Evolutionary conservation across 129 eudicot species (phyloP).

Genomic region (Artemisia annua): DNA sequence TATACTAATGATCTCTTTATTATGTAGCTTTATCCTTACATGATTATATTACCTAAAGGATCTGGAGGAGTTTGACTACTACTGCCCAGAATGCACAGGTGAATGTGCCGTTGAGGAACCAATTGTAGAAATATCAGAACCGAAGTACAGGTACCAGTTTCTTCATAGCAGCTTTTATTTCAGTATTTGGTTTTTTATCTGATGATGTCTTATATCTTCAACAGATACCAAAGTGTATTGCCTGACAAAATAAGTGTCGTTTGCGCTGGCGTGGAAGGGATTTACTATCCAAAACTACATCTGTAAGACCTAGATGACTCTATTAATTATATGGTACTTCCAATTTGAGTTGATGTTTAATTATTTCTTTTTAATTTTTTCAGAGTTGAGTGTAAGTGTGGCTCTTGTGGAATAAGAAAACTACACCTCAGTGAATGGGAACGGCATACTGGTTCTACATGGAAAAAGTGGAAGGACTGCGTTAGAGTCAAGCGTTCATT

Average conservation of each 20-base stretch:
- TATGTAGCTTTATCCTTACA: slow-evolving; percentile 10
- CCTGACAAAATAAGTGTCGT: slow-evolving; percentile 72
- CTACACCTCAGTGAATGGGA: slow-evolving; percentile 83
- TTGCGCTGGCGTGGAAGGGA: slow-evolving; percentile 82
- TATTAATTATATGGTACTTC: not conserved
- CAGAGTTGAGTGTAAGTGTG: slow-evolving; percentile 89
- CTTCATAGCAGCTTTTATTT: not conserved
- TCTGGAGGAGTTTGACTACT: slow-evolving; percentile 60
- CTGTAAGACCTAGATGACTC: slow-evolving; percentile 46
- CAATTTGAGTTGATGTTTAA: not conserved
- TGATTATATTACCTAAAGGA: slow-evolving; percentile 41
- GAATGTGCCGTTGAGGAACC: slow-evolving; percentile 36
- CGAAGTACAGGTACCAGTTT: slow-evolving; percentile 48
- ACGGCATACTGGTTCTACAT: slow-evolving; percentile 81
- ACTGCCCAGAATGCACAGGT: slow-evolving; percentile 80
- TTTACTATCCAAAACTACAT: slow-evolving; percentile 64
- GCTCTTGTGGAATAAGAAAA: slow-evolving; percentile 78
- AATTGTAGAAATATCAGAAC: slow-evolving; percentile 18
- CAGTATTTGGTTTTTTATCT: not conserved
- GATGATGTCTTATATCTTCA: slow-evolving; percentile 14
- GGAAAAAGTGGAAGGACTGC: slow-evolving; percentile 85
- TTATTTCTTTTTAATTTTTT: slow-evolving; percentile 8
- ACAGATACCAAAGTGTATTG: slow-evolving; percentile 43
- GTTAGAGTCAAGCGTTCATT: slow-evolving; percentile 69
- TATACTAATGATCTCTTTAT: not conserved